Evolutionary conservation across 2,329 filamentous ascomycete genomes (phyloP).

Genomic region (Penicillium palitans): DNA sequence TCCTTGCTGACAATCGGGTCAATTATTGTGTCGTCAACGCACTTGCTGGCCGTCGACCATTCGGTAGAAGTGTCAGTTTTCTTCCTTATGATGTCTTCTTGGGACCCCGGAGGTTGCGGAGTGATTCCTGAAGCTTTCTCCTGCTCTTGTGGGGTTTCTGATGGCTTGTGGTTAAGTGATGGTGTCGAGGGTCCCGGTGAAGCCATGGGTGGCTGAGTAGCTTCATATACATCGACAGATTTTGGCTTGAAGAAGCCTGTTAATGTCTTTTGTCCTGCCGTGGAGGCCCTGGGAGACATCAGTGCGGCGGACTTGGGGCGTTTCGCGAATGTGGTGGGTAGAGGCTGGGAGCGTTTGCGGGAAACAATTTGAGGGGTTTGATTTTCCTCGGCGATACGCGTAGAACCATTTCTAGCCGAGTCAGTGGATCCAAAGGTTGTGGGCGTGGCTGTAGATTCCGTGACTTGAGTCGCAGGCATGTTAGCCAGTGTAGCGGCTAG

Average conservation of each 20-base stretch:
- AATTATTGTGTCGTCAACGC: slow-evolving; percentile 50
- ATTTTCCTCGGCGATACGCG: background rate
- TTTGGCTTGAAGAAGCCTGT: slow-evolving; percentile 78
- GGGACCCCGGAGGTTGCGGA: background rate
- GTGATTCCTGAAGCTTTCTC: background rate
- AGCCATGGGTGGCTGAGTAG: background rate
- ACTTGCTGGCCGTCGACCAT: slow-evolving; percentile 18
- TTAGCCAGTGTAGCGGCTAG: background rate
- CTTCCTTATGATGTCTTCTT: background rate
- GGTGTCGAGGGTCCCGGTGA: background rate
- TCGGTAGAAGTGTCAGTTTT: background rate
- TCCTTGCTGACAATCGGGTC: slow-evolving; percentile 74
- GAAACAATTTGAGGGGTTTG: slow-evolving; percentile 19
- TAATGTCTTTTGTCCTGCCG: slow-evolving; percentile 62
- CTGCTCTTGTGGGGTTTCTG: background rate
- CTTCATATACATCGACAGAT: slow-evolving; percentile 19
- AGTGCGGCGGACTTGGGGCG: slow-evolving; percentile 49
- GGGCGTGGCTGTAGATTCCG: background rate
- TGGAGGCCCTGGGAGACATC: slow-evolving; percentile 23
- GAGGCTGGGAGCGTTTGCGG: slow-evolving; percentile 43
- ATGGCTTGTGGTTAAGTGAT: background rate
- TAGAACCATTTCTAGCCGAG: background rate
- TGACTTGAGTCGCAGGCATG: background rate
- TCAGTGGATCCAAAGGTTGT: background rate
- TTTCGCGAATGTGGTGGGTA: slow-evolving; percentile 46